phyloP scores from a whole-genome alignment of 768 basidiomycete genomes.

The Podaxis sp. region DNA sequence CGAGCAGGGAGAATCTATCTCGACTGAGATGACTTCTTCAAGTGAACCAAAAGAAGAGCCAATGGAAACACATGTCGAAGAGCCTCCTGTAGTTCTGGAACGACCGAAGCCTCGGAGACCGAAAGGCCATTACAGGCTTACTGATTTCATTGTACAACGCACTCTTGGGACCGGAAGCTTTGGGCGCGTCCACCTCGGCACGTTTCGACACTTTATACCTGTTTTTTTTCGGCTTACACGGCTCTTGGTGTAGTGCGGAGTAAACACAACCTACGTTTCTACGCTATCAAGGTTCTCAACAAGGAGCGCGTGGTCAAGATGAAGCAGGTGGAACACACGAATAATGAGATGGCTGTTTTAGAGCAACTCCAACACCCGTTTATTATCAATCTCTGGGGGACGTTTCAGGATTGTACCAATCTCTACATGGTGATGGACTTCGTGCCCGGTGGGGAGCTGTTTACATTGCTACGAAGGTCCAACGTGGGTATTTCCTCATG shows the following conservation, averaged over 20 bases:
- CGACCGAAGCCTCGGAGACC: conserved; percentile 30
- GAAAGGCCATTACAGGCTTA: conserved; percentile 65
- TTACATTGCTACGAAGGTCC: conserved; percentile 86
- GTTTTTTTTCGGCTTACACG: conserved; percentile 12
- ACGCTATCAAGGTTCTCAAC: conserved; percentile 91
- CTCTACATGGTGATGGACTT: conserved; percentile 99
- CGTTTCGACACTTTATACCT: conserved; percentile 9
- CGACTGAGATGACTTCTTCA: conserved; percentile 59
- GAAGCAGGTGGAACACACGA: conserved; percentile 97
- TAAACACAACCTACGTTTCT: conserved; percentile 92
- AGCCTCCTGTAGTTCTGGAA: conserved; percentile 13
- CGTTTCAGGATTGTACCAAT: conserved; percentile 88
- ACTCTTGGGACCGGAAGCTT: conserved; percentile 95
- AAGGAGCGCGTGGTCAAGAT: conserved; percentile 90
- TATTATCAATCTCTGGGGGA: conserved; percentile 95
- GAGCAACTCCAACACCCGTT: conserved; percentile 85
- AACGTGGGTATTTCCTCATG: conserved; percentile 50
- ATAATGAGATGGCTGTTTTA: conserved; percentile 89
- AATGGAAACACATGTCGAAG: conserved; percentile 12
- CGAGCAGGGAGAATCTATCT: conserved; percentile 64
- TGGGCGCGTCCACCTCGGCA: conserved; percentile 91
- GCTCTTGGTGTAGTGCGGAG: conserved; percentile 59
- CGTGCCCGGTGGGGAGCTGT: conserved; percentile 94
- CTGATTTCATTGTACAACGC: conserved; percentile 77
- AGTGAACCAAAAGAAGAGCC: conserved; percentile 21